Evolutionary conservation across 1,284 basidiomycete genomes (phyloP), one percentile per base, ranked within the genome.

Genomic region (Neotropicomus parvogracilis): DNA sequence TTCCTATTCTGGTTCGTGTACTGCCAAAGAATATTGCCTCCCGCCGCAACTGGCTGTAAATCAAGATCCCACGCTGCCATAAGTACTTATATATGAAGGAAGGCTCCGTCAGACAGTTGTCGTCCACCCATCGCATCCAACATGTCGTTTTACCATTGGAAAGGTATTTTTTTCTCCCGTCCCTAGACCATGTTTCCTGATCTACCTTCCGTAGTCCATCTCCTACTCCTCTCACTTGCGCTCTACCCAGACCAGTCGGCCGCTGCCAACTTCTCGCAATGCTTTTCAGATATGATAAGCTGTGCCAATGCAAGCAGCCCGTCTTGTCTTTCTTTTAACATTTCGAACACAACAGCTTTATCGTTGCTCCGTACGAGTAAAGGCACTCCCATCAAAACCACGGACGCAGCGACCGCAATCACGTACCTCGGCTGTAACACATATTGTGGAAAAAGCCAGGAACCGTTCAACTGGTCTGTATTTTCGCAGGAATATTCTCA

Each of bases 401-500:
- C 21, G 0, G 41, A 40, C 6, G 7, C 0, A 1, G 55, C 56
- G 13, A 57, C 49, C 14, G 46, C 49, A 2, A 20, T 65, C 16
- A 49, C 57, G 8, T 70, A 67, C 28, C 10, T 50, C 3, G 54
- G 63, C 3, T 75, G 73, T 44, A 12, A 48, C 12, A 4, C 24
- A 0, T 50, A 56, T 4, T 75, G 73, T 45, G 70, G 70, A 7
- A 0, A 17, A 0, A 60, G 52, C 0, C 52, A 58, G 5, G 65
- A 66, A 39, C 37, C 63, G 8, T 73, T 73, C 51, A 28, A 52
- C 6, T 74, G 71, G 75, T 48, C 51, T 1, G 41, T 52, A 5
- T 75, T 76, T 49, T 68, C 70, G 0, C 67, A 71, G 44, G 63
- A 73, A 34, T 72, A 70, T 54, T 61, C 68, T 10, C 59, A 68